phyloP scores from a whole-genome alignment of 2,329 filamentous ascomycete species.

The Aspergillus novoparasiticus region DNA sequence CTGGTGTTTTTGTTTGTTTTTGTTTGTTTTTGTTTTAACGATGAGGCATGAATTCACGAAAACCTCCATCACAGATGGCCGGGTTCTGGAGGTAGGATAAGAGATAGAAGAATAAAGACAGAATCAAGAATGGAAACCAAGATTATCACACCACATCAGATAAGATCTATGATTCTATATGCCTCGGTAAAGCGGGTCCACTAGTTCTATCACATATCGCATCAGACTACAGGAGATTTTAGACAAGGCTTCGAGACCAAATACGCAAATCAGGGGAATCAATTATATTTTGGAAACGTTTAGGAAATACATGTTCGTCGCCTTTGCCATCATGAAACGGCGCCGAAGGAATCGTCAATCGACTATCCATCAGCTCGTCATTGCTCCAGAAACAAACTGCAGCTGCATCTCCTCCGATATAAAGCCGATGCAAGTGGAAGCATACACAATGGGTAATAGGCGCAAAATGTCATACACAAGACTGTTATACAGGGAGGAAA shows the following conservation, averaged over 20 bases:
- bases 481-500: conserved; percentile 34
- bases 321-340: conserved; percentile 8
- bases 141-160: background rate
- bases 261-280: conserved; percentile 7
- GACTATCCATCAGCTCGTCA: conserved; percentile 14
- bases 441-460: conserved; percentile 15
- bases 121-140: background rate
- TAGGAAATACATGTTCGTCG: conserved; percentile 17
- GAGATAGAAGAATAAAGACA: conserved; percentile 1
- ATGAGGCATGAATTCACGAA: background rate
- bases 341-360: conserved; percentile 4
- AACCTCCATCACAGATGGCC: background rate
- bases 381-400: conserved; percentile 15
- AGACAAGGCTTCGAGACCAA: background rate
- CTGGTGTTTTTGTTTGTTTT: background rate
- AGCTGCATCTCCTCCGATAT: conserved; percentile 27
- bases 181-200: background rate
- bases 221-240: background rate
- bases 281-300: conserved; percentile 1
- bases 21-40: background rate
- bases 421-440: conserved; percentile 23
- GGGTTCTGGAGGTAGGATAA: background rate
- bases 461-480: conserved; percentile 18
- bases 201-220: background rate
- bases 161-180: background rate